These are phyloP conservation scores for Nigrospora osmanthi DNA, from an alignment of 2,329 filamentous ascomycete species.

Conservation along the genomic window DNA sequence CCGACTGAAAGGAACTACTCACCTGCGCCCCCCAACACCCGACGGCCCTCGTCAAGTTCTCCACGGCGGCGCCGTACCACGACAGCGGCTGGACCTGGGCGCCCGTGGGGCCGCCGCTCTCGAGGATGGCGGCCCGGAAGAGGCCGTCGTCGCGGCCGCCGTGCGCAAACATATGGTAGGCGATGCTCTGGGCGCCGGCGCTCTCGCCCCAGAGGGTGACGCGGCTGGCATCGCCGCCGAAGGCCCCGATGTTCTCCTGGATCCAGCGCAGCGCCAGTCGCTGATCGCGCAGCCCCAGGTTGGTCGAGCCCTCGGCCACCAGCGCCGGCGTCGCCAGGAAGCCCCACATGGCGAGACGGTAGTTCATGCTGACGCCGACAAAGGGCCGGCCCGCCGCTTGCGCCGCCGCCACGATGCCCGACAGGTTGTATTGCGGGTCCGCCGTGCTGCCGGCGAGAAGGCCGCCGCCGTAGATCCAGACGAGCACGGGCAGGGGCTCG, in stretches of 20 bases:
- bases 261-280: conserved; percentile 44
- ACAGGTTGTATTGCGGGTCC: conserved; percentile 45
- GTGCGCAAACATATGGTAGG: conserved; percentile 34
- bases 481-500: conserved; percentile 35
- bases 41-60: conserved; percentile 25
- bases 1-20: too few species aligned
- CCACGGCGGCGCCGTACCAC: conserved; percentile 24
- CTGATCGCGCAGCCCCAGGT: conserved; percentile 43
- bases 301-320: conserved; percentile 31
- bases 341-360: conserved; percentile 33
- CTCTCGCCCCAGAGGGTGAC: conserved; percentile 47
- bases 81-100: conserved; percentile 20
- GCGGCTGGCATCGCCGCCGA: conserved; percentile 41
- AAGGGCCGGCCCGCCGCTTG: conserved; percentile 43
- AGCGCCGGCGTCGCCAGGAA: conserved; percentile 40
- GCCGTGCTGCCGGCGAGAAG: conserved; percentile 34
- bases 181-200: conserved; percentile 27
- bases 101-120: conserved; percentile 36
- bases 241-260: conserved; percentile 37
- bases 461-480: conserved; percentile 38
- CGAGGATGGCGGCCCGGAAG: conserved; percentile 44
- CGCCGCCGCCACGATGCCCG: conserved; percentile 44
- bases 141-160: conserved; percentile 46
- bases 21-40: conserved; percentile 22
- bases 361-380: conserved; percentile 25